A percentile compares a stretch with the other conserved stretches of the same genome.
These are phyloP conservation scores for Xylaria grammica DNA, from an alignment of 495 filamentous ascomycete species.

Conservation along the genomic window DNA sequence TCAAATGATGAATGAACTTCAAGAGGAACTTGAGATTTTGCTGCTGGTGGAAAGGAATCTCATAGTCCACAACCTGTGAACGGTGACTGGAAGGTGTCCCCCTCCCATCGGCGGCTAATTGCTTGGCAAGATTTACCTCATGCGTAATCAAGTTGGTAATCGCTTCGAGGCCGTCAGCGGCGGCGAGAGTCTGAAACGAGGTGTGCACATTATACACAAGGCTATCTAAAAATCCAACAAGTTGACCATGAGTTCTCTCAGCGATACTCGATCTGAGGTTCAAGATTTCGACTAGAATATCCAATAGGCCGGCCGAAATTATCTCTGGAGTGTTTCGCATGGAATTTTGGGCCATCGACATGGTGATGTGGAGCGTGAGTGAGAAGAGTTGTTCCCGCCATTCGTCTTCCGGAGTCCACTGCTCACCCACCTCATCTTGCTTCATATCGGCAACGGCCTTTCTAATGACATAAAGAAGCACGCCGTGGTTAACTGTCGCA, in stretches of 20 bases:
- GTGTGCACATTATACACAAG: slow-evolving; percentile 81
- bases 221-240: slow-evolving; percentile 83
- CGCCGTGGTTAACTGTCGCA: slow-evolving; percentile 93
- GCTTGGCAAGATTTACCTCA: slow-evolving; percentile 75
- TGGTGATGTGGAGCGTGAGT: slow-evolving; percentile 76
- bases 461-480: slow-evolving; percentile 90
- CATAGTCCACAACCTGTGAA: slow-evolving; percentile 84
- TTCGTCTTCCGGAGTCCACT: slow-evolving; percentile 68
- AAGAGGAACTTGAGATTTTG: slow-evolving; percentile 91
- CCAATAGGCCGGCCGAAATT: slow-evolving; percentile 83
- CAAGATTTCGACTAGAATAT: slow-evolving; percentile 87
- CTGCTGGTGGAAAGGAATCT: slow-evolving; percentile 89
- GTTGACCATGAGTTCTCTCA: slow-evolving; percentile 76
- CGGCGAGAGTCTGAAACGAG: slow-evolving; percentile 78
- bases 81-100: slow-evolving; percentile 81
- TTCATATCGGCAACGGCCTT: slow-evolving; percentile 85
- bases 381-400: slow-evolving; percentile 90
- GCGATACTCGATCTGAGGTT: slow-evolving; percentile 82
- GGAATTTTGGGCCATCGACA: slow-evolving; percentile 70
- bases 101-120: slow-evolving; percentile 64
- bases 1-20: slow-evolving; percentile 95
- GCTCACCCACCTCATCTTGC: slow-evolving; percentile 60
- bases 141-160: slow-evolving; percentile 82
- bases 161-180: slow-evolving; percentile 80
- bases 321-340: slow-evolving; percentile 60